Base-by-base conservation (phyloP, 1,284 basidiomycete species). In the Ustanciosporium gigantosporum region DNA sequence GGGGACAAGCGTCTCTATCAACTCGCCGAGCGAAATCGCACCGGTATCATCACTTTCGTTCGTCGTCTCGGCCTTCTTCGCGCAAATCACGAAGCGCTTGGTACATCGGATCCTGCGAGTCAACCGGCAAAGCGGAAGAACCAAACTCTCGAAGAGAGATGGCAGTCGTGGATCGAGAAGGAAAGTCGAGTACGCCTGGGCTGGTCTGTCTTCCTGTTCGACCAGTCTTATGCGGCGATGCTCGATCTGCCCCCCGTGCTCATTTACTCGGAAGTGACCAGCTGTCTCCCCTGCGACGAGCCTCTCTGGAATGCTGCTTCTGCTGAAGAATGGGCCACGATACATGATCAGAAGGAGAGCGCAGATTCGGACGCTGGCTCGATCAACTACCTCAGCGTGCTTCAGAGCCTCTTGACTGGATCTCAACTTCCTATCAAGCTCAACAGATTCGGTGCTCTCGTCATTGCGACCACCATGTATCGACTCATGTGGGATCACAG, bases 21-120 rank as follows among this genome's bases (percentile, higher is more conserved):
- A 29, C 34, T 46, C 5, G 44, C 44, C n/a, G 44, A 46, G 44
- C 41, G 44, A 14, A 46, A 46, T 24, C 41, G 44, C n/a, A 34
- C 36, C 4, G 44, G 44, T 3, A 41, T 46, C n/a, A 24, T 25
- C 7, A 46, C 44, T 29, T 36, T 34, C 14, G 25, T 46, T 3
- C 36, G 44, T 14, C 44, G 44, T 14, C 16, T 29, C 21, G 44
- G 44, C 22, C 24, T 44, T 15, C 19, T 44, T 13, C 15, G 16
- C 16, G 15, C 21, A n/a, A 38, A 21, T 13, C 36, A 38, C 20
- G 14, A 11, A 11, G 14, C 21, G 17, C n/a, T n/a, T n/a, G n/a
- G n/a, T n/a, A n/a, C n/a, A n/a, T 16, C 36, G 25, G 15, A 13
- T 8, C 21, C 36, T 11, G 11, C 36, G 7, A 14, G 9, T 9